Base-by-base conservation (phyloP, 805 yeast genomes). In the Priceomyces melissophilus region DNA sequence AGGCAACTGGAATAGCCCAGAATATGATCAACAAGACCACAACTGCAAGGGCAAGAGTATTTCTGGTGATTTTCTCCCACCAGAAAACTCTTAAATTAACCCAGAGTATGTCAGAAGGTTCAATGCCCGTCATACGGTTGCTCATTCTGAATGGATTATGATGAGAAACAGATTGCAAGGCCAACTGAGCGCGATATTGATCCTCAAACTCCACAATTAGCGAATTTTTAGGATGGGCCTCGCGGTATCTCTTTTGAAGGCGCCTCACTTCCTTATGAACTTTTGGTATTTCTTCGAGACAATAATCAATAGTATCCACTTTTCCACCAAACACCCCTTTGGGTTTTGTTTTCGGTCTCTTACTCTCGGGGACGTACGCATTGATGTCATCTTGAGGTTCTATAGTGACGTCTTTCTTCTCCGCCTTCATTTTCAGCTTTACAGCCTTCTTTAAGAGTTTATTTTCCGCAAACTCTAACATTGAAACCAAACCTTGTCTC, bases 1-100 rank as follows among this genome's bases (percentile, higher is more conserved):
- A 89, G n/a, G 97, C 96, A 30, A 91, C 97, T 8, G 99, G 99
- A 53, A 91, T 81, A 32, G 96, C 82, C 98, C 98, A 91, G 66
- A 89, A 88, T 36, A 91, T 78, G 39, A 83, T 69, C 33, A 82
- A 52, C 1, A 81, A 85, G 15, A 64, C 52, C 40, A 84, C 75
- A 2, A 78, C 79, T 11, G 77, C 68, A 28, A 65, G 41, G 0
- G 90, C 79, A 40, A 71, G 70, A 20, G 72, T 58, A 27, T 65
- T 58, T 65, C 91, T 73, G 10, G 69, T 65, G 13, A 82, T 57
- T 52, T 81, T 65, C 61, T 85, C 95, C 84, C 87, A 83, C 90
- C 93, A 85, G 52, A 79, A 79, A 61, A 85, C 59, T 57, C 93
- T 73, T 78, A 84, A 67, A 58, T 85, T 85, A 38, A 76, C 59